These are phyloP conservation scores for Globisporangium rhizosaccharum DNA, from an alignment of 352 stramenopile species.

Conservation along the genomic window DNA sequence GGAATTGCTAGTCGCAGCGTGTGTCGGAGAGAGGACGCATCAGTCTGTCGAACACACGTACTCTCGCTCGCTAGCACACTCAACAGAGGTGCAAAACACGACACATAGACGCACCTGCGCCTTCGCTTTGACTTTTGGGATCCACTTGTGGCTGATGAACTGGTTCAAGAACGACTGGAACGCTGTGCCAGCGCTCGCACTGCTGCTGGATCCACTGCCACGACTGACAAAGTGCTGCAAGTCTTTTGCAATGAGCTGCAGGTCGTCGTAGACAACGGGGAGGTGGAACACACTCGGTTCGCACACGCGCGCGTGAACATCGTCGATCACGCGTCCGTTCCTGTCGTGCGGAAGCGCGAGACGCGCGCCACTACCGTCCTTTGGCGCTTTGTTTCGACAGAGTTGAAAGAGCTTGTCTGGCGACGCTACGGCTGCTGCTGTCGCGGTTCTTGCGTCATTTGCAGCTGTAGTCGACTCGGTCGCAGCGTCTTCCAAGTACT, in stretches of 20 bases:
- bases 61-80: too few species aligned
- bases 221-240: slow-evolving; percentile 39
- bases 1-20: slow-evolving; percentile 28
- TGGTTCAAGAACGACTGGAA: slow-evolving; percentile 54
- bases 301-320: slow-evolving; percentile 40
- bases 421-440: neutral
- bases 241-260: slow-evolving; percentile 56
- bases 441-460: slow-evolving; percentile 18
- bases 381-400: slow-evolving; percentile 48
- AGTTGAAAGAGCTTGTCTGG: slow-evolving; percentile 49
- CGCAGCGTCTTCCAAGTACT: slow-evolving; percentile 56
- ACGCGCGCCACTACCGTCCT: slow-evolving; percentile 20
- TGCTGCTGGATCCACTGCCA: slow-evolving; percentile 3
- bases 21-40: neutral
- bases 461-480: slow-evolving; percentile 11
- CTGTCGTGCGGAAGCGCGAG: slow-evolving; percentile 19
- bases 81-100: too few species aligned
- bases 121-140: slow-evolving; percentile 67
- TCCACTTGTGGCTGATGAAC: slow-evolving; percentile 71
- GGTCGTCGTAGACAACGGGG: slow-evolving; percentile 63
- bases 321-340: slow-evolving; percentile 17
- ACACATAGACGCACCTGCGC: slow-evolving; percentile 23
- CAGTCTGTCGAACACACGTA: too few species aligned
- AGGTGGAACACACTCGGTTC: slow-evolving; percentile 74
- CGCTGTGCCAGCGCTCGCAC: slow-evolving; percentile 18